Evolutionary conservation across 108 stramenopile genomes (phyloP), one percentile per base, ranked within the genome.

Genomic region (Cyclotella choctawhatcheeana): DNA sequence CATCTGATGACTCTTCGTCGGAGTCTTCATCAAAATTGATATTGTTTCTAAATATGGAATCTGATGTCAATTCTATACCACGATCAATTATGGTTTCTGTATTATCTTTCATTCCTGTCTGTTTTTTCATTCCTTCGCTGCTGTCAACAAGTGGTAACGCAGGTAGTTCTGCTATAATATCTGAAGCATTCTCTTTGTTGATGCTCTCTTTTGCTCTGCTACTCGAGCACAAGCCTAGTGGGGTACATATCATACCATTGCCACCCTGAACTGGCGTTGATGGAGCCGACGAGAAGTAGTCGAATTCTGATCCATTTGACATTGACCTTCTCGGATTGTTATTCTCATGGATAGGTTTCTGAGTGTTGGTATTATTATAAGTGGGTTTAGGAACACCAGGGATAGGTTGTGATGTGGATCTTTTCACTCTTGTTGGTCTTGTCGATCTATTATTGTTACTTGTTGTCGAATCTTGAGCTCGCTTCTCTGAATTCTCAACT

Each of bases 11-110:
- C 47, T 82, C 71, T 22, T 68, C 52, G 29, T 71, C 68, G 73
- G 79, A 76, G 51, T 85, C 85, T 25, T 77, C 84, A 31, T 85
- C 85, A 0, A 30, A 3, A 30, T 56, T 30, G 12, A 14, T 27
- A 56, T 31, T 3, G 55, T 31, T 56, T 30, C 29, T 27, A 56
- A 52, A 52, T 18, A 52, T 52, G n/a, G 51, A 52, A 52, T 52
- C 37, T 8, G 37, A 40, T 6, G 47, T 4, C 4, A 48, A n/a
- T n/a, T 48, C 17, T 48, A 48, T n/a, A 48, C 18, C 17, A n/a
- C 17, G 47, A 48, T n/a, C 47, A 10, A 48, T 48, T 10, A 43
- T 13, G 3, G 37, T 43, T 21, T 0, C 59, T n/a, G n/a, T n/a
- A n/a, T n/a, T n/a, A 30, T 44, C 59, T 3, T 40, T 60, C n/a